These are phyloP conservation scores for Lonicera japonica DNA, from an alignment of 129 eudicot genomes.

Conservation along the genomic window DNA sequence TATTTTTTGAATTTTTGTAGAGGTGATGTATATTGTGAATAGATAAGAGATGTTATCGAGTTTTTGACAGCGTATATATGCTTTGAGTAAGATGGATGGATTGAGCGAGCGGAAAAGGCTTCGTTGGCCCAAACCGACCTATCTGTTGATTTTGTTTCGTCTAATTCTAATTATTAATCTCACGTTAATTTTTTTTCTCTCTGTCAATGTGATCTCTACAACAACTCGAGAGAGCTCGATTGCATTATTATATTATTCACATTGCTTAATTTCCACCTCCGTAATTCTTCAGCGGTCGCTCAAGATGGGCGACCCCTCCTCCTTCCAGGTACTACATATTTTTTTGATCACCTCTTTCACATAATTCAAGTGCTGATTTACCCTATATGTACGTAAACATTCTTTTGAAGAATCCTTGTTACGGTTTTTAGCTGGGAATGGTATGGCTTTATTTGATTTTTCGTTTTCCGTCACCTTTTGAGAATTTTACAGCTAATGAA, in stretches of 20 bases:
- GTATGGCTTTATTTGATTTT: not conserved
- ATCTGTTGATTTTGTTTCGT: no score
- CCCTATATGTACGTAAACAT: not conserved
- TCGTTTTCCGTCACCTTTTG: not conserved
- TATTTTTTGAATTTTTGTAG: no score
- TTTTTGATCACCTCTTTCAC: not conserved
- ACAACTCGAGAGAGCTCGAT: not conserved
- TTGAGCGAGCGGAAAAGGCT: no score
- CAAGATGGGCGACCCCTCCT: not conserved
- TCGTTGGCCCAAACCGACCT: no score
- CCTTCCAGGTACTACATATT: conserved; percentile 1
- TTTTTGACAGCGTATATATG: no score
- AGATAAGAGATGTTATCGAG: no score
- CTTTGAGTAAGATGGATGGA: no score
- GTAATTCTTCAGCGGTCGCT: not conserved
- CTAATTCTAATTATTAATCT: no score
- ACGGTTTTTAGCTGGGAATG: conserved; percentile 6
- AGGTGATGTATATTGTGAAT: no score
- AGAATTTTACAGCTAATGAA: not conserved
- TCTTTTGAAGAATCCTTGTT: no score
- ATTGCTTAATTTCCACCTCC: not conserved
- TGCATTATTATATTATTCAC: conserved; percentile 1
- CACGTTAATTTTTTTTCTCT: not conserved
- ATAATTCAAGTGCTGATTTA: not conserved
- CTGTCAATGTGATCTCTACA: conserved; percentile 5